A percentile compares a stretch with the other conserved stretches of the same genome.
These are phyloP conservation scores for Colletotrichum limetticola DNA, from an alignment of 2,329 filamentous ascomycete species.

Conservation along the genomic window DNA sequence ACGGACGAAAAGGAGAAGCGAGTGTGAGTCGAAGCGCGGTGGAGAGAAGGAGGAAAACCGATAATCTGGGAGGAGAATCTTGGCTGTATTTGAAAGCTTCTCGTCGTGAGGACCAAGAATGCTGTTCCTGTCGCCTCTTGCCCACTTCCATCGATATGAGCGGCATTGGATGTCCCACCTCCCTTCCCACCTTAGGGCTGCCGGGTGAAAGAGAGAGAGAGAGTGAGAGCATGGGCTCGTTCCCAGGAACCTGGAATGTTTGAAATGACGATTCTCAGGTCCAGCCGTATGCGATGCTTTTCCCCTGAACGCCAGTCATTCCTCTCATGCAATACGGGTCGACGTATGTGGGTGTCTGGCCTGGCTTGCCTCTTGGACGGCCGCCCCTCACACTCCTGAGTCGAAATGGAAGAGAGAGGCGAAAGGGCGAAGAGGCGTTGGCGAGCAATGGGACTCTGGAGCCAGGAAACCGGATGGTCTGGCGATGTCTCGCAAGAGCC, in stretches of 20 bases:
- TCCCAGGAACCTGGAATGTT: conserved; percentile 16
- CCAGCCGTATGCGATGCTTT: conserved; percentile 13
- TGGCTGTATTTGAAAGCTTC: conserved; percentile 32
- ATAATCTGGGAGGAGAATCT: not conserved
- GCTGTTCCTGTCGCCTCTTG: not conserved
- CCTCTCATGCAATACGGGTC: not conserved
- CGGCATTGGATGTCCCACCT: not conserved
- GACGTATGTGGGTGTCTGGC: conserved; percentile 6
- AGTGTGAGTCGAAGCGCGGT: conserved; percentile 23
- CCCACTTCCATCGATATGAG: not conserved
- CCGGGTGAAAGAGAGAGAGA: not conserved
- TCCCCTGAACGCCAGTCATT: conserved; percentile 25
- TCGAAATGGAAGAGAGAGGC: not conserved
- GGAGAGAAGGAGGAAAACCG: not conserved
- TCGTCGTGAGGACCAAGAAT: not conserved
- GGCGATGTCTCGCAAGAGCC: not conserved
- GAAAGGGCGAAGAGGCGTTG: not conserved
- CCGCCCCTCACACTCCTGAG: not conserved
- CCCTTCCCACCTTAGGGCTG: conserved; percentile 5
- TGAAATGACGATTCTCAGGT: conserved; percentile 21
- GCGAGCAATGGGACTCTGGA: not conserved
- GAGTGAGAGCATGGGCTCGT: not conserved
- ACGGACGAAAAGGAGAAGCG: conserved; percentile 9
- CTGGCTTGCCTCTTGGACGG: not conserved
- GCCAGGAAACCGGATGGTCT: not conserved